These are phyloP conservation scores for Endotrypanum monterogeii DNA, from an alignment of 208 protist genomes.

Conservation along the genomic window DNA sequence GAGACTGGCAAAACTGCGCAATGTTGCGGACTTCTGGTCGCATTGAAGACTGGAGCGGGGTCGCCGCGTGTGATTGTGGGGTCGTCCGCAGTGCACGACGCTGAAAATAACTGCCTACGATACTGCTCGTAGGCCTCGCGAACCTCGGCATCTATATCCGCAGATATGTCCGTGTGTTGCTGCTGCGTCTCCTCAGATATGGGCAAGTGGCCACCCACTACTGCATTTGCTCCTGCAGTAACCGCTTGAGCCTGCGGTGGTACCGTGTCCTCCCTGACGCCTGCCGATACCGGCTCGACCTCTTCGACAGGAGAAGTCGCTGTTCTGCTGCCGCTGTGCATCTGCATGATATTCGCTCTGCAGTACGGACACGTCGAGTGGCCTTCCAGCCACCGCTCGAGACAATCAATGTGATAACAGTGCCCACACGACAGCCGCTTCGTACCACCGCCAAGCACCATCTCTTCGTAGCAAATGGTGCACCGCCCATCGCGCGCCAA, in stretches of 20 bases:
- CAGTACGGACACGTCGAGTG: conserved; percentile 89
- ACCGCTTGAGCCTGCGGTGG: not conserved
- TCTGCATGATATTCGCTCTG: conserved; percentile 55
- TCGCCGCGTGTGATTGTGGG: not conserved
- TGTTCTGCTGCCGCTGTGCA: conserved; percentile 6
- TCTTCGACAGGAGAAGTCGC: not conserved
- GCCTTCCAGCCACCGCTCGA: conserved; percentile 76
- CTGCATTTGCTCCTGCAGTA: not conserved
- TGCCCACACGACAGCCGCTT: conserved; percentile 83
- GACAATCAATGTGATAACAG: conserved; percentile 83
- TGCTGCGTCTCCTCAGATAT: not conserved
- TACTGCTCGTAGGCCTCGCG: conserved; percentile 38
- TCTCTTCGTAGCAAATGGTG: conserved; percentile 89
- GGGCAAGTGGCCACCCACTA: not conserved
- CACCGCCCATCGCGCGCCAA: conserved; percentile 64
- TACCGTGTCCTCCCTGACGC: not conserved
- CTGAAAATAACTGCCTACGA: conserved; percentile 3
- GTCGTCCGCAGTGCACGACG: not conserved
- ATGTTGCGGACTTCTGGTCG: not conserved
- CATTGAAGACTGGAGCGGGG: not conserved
- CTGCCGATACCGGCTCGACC: conserved; percentile 5
- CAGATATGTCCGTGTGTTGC: not conserved
- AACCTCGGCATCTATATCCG: conserved; percentile 25
- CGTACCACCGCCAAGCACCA: conserved; percentile 40
- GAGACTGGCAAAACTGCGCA: not conserved